Evolutionary conservation across 305 asterid genomes (phyloP).

Genomic region (Monarda citriodora): DNA sequence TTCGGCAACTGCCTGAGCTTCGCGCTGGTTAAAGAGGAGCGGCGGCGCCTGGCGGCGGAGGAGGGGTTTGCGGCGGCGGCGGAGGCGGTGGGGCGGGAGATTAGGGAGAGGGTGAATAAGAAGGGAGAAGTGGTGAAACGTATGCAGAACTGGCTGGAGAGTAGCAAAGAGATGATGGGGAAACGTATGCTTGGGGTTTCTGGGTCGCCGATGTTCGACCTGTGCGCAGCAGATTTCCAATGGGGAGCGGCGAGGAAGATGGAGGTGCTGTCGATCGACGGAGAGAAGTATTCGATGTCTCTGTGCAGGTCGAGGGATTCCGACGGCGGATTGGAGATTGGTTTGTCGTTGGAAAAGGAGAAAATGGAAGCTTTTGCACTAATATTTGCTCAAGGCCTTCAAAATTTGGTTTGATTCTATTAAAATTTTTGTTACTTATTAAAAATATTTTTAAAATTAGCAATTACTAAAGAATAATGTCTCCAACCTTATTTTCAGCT

Average conservation of each 20-base stretch:
- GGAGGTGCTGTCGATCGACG: slow-evolving; percentile 35
- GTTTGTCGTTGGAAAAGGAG: slow-evolving; percentile 32
- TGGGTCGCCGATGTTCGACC: slow-evolving; percentile 36
- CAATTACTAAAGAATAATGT: no score
- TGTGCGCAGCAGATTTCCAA: slow-evolving; percentile 29
- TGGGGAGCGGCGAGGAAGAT: slow-evolving; percentile 33
- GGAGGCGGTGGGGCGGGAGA: slow-evolving; percentile 16
- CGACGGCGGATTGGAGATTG: slow-evolving; percentile 39
- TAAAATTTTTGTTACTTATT: no score
- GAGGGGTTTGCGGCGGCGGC: slow-evolving; percentile 28
- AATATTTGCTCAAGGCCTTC: slow-evolving; percentile 28
- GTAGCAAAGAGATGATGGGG: background rate
- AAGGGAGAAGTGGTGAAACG: slow-evolving; percentile 14
- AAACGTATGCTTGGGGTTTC: slow-evolving; percentile 13
- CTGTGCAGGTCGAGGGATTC: slow-evolving; percentile 24
- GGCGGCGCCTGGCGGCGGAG: background rate
- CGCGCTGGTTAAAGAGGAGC: background rate
- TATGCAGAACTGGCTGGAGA: slow-evolving; percentile 9
- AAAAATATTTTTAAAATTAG: no score
- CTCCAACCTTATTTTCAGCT: no score
- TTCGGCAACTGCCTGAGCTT: slow-evolving; percentile 15
- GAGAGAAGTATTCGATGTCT: slow-evolving; percentile 27
- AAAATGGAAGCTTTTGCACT: slow-evolving; percentile 44
- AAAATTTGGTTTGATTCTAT: background rate
- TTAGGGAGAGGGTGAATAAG: slow-evolving; percentile 17